phyloP scores from a whole-genome alignment of 176 grass and related monocot genomes.

The Secale cereale region DNA sequence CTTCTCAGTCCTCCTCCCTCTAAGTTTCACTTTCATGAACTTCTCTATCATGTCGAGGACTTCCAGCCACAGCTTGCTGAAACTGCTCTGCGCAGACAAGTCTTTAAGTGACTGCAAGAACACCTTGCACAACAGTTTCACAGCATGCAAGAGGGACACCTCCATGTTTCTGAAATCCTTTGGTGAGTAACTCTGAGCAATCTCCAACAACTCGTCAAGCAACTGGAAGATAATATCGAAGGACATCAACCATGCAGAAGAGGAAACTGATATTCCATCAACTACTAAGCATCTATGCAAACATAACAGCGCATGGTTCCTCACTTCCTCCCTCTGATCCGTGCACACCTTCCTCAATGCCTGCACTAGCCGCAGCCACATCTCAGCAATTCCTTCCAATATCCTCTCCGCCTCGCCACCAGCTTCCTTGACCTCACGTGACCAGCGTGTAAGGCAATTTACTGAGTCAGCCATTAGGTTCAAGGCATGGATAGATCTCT shows the following conservation, averaged over 20 bases:
- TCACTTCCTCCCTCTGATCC: conserved; percentile 90
- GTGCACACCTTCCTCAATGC: conserved; percentile 77
- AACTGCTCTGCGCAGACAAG: conserved; percentile 53
- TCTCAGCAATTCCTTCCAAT: conserved; percentile 87
- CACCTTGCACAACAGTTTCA: conserved; percentile 80
- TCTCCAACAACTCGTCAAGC: conserved; percentile 87
- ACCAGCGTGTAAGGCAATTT: conserved; percentile 76
- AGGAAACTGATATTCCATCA: conserved; percentile 68
- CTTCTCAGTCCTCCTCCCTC: conserved; percentile 84
- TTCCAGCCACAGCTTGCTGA: conserved; percentile 80
- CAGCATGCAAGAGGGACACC: conserved; percentile 71
- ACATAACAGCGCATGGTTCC: conserved; percentile 77
- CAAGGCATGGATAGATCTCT: conserved; percentile 84
- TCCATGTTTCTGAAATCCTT: conserved; percentile 99
- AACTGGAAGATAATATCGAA: conserved; percentile 91
- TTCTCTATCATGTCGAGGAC: conserved; percentile 80
- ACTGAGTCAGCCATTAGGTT: conserved; percentile 84
- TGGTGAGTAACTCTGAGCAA: conserved; percentile 65
- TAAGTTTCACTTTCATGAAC: conserved; percentile 79
- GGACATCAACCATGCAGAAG: conserved; percentile 75
- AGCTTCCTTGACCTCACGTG: conserved; percentile 59
- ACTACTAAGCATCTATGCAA: conserved; percentile 82
- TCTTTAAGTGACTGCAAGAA: conserved; percentile 87
- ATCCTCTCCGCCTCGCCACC: conserved; percentile 63
- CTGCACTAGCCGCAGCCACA: conserved; percentile 94